A percentile compares a stretch with the other conserved stretches of the same genome.
These are phyloP conservation scores for Rhodotorula sp. DNA, from an alignment of 1,284 basidiomycete genomes.

Conservation along the genomic window DNA sequence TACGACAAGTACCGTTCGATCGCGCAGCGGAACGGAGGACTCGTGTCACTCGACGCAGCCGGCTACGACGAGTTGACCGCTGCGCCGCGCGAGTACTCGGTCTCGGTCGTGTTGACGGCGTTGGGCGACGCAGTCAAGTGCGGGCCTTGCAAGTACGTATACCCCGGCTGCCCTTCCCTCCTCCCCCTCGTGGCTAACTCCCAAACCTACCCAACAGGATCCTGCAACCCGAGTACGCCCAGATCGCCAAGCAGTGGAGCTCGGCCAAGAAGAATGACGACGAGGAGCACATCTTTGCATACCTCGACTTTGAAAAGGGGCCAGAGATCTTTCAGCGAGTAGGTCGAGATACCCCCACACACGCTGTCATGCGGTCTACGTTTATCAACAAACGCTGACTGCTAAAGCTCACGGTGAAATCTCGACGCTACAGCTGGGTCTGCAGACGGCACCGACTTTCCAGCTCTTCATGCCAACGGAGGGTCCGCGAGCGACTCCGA, in stretches of 20 bases:
- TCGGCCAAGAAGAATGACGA: conserved; percentile 46
- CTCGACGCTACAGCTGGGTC: conserved; percentile 56
- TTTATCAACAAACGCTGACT: background rate
- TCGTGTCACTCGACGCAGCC: conserved; percentile 73
- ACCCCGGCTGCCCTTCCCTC: no score
- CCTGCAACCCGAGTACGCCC: conserved; percentile 76
- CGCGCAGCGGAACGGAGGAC: conserved; percentile 63
- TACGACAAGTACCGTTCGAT: conserved; percentile 61
- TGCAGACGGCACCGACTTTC: conserved; percentile 76
- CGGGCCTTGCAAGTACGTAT: conserved; percentile 53
- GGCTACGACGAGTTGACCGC: conserved; percentile 69
- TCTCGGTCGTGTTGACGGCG: conserved; percentile 80
- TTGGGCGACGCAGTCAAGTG: conserved; percentile 69
- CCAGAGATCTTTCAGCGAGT: conserved; percentile 76
- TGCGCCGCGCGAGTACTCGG: conserved; percentile 72
- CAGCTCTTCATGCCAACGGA: conserved; percentile 70
- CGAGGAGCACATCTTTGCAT: conserved; percentile 79
- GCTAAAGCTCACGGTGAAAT: background rate
- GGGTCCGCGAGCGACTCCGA: conserved; percentile 61
- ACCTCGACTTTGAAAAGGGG: conserved; percentile 79
- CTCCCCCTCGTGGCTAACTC: background rate
- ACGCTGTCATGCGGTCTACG: no score
- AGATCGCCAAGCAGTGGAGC: conserved; percentile 77
- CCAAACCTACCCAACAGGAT: conserved; percentile 57
- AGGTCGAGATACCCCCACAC: conserved; percentile 29